Percentiles rank a stretch among this genome's conserved stretches.
Evolutionary conservation across 208 protist genomes (phyloP).

Genomic region (Crithidia thermophila): DNA sequence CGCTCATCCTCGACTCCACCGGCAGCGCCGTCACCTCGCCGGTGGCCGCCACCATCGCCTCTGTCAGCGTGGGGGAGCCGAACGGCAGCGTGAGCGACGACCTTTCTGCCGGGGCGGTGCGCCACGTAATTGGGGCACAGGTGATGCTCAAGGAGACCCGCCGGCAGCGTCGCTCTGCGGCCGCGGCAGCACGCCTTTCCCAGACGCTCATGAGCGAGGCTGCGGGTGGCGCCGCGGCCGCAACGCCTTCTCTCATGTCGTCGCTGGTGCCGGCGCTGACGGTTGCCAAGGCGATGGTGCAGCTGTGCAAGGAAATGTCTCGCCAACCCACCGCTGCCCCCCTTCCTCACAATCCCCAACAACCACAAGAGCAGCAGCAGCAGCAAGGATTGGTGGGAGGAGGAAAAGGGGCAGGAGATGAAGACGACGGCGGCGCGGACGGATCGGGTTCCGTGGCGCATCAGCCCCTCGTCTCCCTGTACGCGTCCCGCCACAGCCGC

Average conservation of each 20-base stretch:
- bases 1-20: slow-evolving; percentile 7
- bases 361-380: too few species aligned
- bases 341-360: too few species aligned
- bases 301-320: slow-evolving; percentile 19
- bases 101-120: background rate
- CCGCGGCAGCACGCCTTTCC: background rate
- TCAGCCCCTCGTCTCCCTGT: background rate
- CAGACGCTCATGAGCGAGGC: background rate
- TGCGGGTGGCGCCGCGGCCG: background rate
- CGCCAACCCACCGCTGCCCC: background rate
- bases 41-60: background rate
- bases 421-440: background rate
- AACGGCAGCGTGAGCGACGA: slow-evolving; percentile 7
- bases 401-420: background rate
- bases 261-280: slow-evolving; percentile 13
- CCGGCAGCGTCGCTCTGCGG: slow-evolving; percentile 15
- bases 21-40: slow-evolving; percentile 13
- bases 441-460: too few species aligned
- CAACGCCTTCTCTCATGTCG: background rate
- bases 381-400: background rate
- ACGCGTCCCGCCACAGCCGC: background rate
- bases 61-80: background rate
- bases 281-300: slow-evolving; percentile 20
- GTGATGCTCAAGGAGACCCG: slow-evolving; percentile 14
- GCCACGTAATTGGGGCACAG: slow-evolving; percentile 22